Evolutionary conservation across 768 basidiomycete genomes (phyloP).

Genomic region (Russula compacta): DNA sequence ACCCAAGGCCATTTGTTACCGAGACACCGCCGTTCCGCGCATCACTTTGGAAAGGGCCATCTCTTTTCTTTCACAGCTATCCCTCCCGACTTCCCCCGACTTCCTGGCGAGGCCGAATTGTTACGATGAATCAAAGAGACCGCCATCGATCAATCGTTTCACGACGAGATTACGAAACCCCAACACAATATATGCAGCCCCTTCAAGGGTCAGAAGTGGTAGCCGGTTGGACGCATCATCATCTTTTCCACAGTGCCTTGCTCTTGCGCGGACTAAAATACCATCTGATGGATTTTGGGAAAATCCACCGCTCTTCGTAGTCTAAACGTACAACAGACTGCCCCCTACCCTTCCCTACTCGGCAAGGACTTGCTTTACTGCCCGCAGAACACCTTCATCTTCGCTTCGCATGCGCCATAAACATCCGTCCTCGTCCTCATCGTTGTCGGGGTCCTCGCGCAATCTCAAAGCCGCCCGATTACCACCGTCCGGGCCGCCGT

Average conservation of each 20-base stretch:
- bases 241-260: background rate
- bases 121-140: background rate
- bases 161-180: background rate
- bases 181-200: background rate
- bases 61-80: background rate
- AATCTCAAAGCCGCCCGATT: slow-evolving; percentile 42
- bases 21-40: background rate
- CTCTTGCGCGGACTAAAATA: background rate
- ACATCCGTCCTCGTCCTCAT: slow-evolving; percentile 63
- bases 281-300: background rate
- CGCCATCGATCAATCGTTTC: background rate
- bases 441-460: slow-evolving; percentile 36
- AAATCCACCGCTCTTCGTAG: background rate
- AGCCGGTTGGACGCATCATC: background rate
- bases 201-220: background rate
- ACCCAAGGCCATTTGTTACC: background rate
- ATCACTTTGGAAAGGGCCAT: background rate
- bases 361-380: slow-evolving; percentile 37
- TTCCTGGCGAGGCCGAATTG: too few species aligned
- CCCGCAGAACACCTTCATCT: slow-evolving; percentile 34
- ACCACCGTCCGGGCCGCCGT: slow-evolving; percentile 12
- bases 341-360: slow-evolving; percentile 7
- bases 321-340: background rate
- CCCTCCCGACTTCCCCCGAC: too few species aligned
- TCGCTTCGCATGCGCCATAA: slow-evolving; percentile 60